phyloP scores from a whole-genome alignment of 257 asterid species.

The Catharanthus roseus region DNA sequence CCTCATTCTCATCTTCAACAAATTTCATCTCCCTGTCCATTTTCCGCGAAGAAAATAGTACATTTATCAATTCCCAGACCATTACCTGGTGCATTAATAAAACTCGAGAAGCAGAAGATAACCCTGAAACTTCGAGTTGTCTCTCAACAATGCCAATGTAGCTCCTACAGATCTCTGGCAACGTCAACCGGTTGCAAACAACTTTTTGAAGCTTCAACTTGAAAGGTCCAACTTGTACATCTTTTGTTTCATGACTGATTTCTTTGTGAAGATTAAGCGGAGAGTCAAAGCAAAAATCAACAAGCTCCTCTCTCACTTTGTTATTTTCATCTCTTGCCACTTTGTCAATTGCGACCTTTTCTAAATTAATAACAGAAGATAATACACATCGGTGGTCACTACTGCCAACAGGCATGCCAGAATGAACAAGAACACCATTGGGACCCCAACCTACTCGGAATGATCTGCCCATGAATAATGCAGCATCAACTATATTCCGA shows the following conservation, averaged over 20 bases:
- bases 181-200: conserved; percentile 52
- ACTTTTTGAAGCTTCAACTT: conserved; percentile 67
- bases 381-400: conserved; percentile 33
- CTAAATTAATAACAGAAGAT: conserved; percentile 78
- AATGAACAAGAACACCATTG: conserved; percentile 84
- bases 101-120: conserved; percentile 58
- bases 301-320: conserved; percentile 54
- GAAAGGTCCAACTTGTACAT: conserved; percentile 51
- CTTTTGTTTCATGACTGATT: conserved; percentile 51
- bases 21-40: conserved; percentile 37
- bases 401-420: conserved; percentile 83
- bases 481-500: conserved; percentile 85
- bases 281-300: conserved; percentile 63
- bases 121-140: conserved; percentile 67
- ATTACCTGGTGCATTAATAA: conserved; percentile 83
- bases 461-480: conserved; percentile 94
- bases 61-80: conserved; percentile 90
- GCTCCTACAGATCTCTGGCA: conserved; percentile 78
- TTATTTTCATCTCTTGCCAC: conserved; percentile 66
- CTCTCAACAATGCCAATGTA: conserved; percentile 72
- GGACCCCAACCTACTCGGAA: conserved; percentile 99
- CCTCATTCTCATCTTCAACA: conserved; percentile 60
- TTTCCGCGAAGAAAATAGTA: conserved; percentile 71
- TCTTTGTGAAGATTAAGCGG: conserved; percentile 83
- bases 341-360: conserved; percentile 75